A percentile compares a stretch with the other conserved stretches of the same genome.
These are phyloP conservation scores for Pleurotus sapidus DNA, from an alignment of 768 basidiomycete species.

Conservation along the genomic window DNA sequence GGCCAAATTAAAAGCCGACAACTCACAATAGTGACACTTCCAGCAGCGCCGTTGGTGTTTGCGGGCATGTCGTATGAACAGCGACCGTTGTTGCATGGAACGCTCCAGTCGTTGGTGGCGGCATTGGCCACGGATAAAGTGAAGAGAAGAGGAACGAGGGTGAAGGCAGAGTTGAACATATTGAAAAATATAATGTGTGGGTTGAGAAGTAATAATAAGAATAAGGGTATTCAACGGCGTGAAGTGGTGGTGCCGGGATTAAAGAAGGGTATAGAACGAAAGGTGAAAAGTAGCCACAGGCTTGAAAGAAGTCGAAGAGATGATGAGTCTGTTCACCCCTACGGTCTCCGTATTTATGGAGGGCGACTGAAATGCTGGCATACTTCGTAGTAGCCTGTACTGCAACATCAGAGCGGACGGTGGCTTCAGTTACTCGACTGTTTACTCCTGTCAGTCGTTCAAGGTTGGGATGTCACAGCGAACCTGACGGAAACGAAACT, in stretches of 20 bases:
- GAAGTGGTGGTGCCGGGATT: background rate
- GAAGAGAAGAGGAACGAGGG: background rate
- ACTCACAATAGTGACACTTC: conserved; percentile 10
- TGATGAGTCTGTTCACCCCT: too few species aligned
- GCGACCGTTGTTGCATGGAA: conserved; percentile 4
- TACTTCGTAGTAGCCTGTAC: too few species aligned
- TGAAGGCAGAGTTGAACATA: conserved; percentile 1
- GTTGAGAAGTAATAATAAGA: background rate
- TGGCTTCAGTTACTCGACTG: too few species aligned
- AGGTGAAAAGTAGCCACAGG: background rate
- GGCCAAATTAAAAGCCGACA: background rate
- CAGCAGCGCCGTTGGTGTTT: background rate
- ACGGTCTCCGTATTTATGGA: too few species aligned
- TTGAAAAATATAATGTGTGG: background rate
- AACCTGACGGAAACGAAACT: too few species aligned
- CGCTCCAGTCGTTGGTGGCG: background rate
- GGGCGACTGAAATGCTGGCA: too few species aligned
- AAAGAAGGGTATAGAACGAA: background rate
- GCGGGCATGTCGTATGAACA: conserved; percentile 12
- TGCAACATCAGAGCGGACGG: too few species aligned
- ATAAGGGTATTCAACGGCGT: background rate
- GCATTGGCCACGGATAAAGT: background rate
- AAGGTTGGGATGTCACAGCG: too few species aligned
- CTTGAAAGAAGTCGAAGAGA: background rate
- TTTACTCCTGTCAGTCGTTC: too few species aligned